Percentiles rank a stretch among this genome's conserved stretches.
Evolutionary conservation across 2,329 filamentous ascomycete genomes (phyloP).

Genomic region (Metarhizium robertsii): DNA sequence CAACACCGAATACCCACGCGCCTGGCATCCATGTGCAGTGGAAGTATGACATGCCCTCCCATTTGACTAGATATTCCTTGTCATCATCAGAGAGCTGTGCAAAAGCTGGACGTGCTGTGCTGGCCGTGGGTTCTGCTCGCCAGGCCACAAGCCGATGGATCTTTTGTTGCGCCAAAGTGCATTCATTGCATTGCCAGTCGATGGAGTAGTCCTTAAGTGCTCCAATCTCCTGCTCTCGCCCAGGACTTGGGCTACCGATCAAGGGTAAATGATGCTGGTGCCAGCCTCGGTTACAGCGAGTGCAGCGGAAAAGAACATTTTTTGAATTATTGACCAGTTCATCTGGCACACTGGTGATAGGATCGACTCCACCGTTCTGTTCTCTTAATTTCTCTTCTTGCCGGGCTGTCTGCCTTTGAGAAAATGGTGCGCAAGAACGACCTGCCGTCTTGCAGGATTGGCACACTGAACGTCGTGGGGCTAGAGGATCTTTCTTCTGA

Average conservation of each 20-base stretch:
- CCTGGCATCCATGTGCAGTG: slow-evolving; percentile 83
- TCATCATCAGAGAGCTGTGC: slow-evolving; percentile 50
- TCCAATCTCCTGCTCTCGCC: slow-evolving; percentile 28
- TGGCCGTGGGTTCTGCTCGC: slow-evolving; percentile 48
- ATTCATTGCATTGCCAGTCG: slow-evolving; percentile 76
- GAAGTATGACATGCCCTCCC: slow-evolving; percentile 71
- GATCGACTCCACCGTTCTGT: slow-evolving; percentile 71
- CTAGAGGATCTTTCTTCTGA: slow-evolving; percentile 56
- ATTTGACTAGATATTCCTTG: slow-evolving; percentile 92
- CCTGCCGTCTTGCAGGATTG: slow-evolving; percentile 59
- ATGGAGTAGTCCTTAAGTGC: slow-evolving; percentile 63
- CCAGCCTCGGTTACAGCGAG: slow-evolving; percentile 64
- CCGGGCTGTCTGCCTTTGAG: slow-evolving; percentile 59
- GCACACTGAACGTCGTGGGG: slow-evolving; percentile 65
- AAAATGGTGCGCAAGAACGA: slow-evolving; percentile 64
- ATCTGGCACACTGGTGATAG: slow-evolving; percentile 53
- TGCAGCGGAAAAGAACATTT: slow-evolving; percentile 78
- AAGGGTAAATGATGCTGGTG: slow-evolving; percentile 76
- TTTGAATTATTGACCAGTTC: slow-evolving; percentile 63
- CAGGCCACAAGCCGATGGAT: slow-evolving; percentile 78
- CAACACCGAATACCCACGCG: slow-evolving; percentile 74
- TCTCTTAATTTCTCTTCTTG: slow-evolving; percentile 78
- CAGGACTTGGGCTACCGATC: slow-evolving; percentile 21
- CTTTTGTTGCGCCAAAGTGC: slow-evolving; percentile 53
- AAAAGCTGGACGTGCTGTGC: slow-evolving; percentile 15